These are phyloP conservation scores for Balamuthia mandrillaris DNA, from an alignment of 208 protist species.

Conservation along the genomic window DNA sequence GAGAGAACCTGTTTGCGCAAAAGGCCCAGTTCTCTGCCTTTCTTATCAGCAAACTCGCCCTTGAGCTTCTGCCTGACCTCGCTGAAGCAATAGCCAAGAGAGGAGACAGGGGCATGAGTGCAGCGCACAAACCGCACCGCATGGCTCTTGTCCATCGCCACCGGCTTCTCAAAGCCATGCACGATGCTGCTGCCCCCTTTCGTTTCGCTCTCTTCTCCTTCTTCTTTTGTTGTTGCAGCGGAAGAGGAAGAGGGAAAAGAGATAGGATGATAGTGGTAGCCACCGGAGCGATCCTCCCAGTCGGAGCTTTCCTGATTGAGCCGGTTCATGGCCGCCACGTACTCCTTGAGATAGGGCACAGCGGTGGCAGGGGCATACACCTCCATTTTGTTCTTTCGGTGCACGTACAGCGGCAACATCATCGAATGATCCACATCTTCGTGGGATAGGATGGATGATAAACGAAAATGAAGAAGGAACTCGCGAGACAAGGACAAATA, in stretches of 20 bases:
- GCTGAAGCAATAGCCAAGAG: constrained; percentile 3
- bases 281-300: background rate
- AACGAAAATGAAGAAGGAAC: background rate
- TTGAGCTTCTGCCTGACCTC: background rate
- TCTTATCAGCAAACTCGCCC: background rate
- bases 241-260: too few relatives aligned
- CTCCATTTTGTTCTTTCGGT: background rate
- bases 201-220: too few relatives aligned
- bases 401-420: background rate
- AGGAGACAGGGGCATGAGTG: too few relatives aligned
- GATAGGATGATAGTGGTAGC: too few relatives aligned
- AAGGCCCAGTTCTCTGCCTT: background rate
- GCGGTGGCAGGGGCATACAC: background rate
- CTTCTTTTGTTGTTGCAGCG: too few relatives aligned
- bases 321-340: background rate
- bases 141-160: too few relatives aligned
- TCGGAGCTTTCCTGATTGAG: background rate
- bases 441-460: background rate
- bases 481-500: background rate
- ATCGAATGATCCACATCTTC: background rate
- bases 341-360: background rate
- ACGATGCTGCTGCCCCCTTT: too few relatives aligned
- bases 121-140: too few relatives aligned
- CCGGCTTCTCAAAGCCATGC: too few relatives aligned
- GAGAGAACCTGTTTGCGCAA: background rate